Conservation (phyloP, 2,329 filamentous ascomycete genomes). For the Trichoderma sp. region DNA sequence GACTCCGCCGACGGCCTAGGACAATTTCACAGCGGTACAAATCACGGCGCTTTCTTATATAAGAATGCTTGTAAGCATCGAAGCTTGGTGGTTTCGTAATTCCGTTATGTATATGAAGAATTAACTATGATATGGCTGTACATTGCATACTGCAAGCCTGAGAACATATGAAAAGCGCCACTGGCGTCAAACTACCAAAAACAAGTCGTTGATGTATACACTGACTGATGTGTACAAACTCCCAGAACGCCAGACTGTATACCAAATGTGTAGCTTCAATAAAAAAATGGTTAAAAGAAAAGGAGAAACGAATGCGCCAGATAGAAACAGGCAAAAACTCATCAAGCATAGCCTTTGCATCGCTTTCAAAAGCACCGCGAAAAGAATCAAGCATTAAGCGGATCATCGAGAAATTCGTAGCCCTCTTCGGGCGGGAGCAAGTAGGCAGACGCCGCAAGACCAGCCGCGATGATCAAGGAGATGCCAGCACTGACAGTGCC, state of each 20-base stretch:
- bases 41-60: not conserved
- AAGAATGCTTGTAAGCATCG: not conserved
- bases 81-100: not conserved
- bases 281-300: not conserved
- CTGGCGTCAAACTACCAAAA: not conserved
- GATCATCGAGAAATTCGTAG: conserved; percentile 70
- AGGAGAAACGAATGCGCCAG: not conserved
- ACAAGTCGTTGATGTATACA: not conserved
- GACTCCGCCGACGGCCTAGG: conserved; percentile 14
- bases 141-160: not conserved
- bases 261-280: not conserved
- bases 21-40: not conserved
- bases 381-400: conserved; percentile 51
- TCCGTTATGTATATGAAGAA: not conserved
- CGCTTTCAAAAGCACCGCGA: not conserved
- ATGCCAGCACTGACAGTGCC: conserved; percentile 61
- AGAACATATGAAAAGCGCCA: not conserved
- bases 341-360: not conserved
- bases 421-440: conserved; percentile 79
- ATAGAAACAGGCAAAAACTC: not conserved
- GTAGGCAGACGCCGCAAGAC: conserved; percentile 68
- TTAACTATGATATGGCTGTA: not conserved
- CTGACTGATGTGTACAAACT: not conserved
- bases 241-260: conserved; percentile 20
- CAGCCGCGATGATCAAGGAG: conserved; percentile 57